Base-by-base conservation (phyloP, 805 yeast species). In the Monosporozyma unispora region DNA sequence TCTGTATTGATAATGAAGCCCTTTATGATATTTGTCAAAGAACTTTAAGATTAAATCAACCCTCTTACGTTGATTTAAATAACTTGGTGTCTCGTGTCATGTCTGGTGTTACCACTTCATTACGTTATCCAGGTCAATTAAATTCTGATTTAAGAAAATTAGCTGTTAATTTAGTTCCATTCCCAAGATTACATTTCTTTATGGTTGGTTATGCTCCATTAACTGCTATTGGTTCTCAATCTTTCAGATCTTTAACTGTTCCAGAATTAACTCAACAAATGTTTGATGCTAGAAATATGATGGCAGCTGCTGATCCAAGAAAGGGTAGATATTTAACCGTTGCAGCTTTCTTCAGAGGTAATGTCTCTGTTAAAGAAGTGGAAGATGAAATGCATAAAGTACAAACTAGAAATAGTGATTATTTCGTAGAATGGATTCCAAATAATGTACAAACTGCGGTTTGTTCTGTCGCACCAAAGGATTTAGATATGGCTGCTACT, bases 361-460 rank as follows among this genome's bases (percentile, higher is more conserved):
- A 87, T 60, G 96, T 86, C 46, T 84, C 95, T 18, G 86, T 86
- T 50, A 87, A 87, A 70, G 96, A 89, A 72, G 96, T 89, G 53
- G 96, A 89, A 69, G 96, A 89, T 67, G 95, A 87, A 70, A 87
- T 88, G 89, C 79, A 74, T 68, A 81, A 80, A 67, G 86, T 86
- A 54, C 93, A 87, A 72, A 79, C 83, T 54, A 82, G 84, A 71
- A 84, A 87, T 70, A 76, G 88, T 22, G 80, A 82, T 52, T 82
- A 84, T 68, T 89, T 89, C 62, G 96, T 89, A 48, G 96, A 88
- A 69, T 89, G 96, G 96, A 89, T 89, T 71, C 96, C 96, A 61
- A 87, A 87, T 70, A 89, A 89, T 64, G 95, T 89, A 57, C 96
- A 89, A 74, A 84, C 96, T 35, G 89, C 96, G 45, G 87, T 89